Base-by-base conservation (phyloP, 805 yeast genomes). In the Saccharomyces paradoxus region DNA sequence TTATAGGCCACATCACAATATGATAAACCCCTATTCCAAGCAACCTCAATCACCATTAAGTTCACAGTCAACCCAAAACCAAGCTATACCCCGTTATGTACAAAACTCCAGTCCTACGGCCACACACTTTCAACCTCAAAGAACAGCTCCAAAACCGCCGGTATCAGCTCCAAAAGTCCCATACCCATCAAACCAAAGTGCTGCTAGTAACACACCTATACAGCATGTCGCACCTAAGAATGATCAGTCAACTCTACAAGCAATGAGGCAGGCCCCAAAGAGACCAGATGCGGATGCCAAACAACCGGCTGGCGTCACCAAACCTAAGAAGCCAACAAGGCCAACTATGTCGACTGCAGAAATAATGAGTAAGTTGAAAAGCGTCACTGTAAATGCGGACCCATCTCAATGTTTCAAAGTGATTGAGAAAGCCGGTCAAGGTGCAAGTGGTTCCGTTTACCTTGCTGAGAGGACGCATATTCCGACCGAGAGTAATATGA, bases 361-460 rank as follows among this genome's bases (percentile, higher is more conserved):
- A 72, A 79, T 89, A 26, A 80, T 92, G 79, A 83, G 86, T 44
- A 88, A 86, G 64, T 75, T 94, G 60, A 81, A 85, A 56, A 81
- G 89, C 3, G 96, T 91, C 31, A 96, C 94, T 9, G 82, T 84
- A 59, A 82, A 80, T 62, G 79, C 81, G 47, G 96, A 94, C 71
- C 99, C 99, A n/a, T 77, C 89, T 6, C 86, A 89, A 46, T 79
- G 79, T 56, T 87, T 87, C 73, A 81, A 81, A 64, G 83, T 86
- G 71, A 78, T 87, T 57, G 89, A 85, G 66, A 85, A 86, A 60
- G 94, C 92, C 0, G 99, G 99, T 17, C 98, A 94, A 73, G 99
- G 99, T 64, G 99, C 99, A 0, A 82, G 91, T 58, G 99, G 99
- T 21, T 89, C 95, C 2, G 99, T 94, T 21, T 94, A 87, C 66